A percentile compares a stretch with the other conserved stretches of the same genome.
These are phyloP conservation scores for Aureobasidium leucospermi DNA, from an alignment of 2,329 filamentous ascomycete species.

Conservation along the genomic window DNA sequence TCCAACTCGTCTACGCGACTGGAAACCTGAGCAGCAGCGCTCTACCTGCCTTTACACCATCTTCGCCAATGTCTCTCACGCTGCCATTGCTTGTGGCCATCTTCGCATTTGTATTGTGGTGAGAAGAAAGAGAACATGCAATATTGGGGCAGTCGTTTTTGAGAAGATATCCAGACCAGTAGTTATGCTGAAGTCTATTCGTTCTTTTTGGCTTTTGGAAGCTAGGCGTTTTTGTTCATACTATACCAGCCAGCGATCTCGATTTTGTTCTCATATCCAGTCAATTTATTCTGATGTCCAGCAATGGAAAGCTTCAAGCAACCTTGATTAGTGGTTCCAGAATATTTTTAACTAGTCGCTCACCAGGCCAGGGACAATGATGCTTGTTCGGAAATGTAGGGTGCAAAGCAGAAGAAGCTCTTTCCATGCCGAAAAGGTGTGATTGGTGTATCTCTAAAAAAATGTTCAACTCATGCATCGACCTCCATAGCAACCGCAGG, in stretches of 20 bases:
- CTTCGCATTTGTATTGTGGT: background rate
- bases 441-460: conserved; percentile 8
- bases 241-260: background rate
- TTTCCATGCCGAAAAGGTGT: conserved; percentile 2
- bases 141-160: background rate
- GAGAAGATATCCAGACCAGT: background rate
- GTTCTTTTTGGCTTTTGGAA: background rate
- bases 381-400: background rate
- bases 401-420: background rate
- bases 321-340: no score
- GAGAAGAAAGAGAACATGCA: background rate
- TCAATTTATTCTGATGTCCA: background rate
- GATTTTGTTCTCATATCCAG: background rate
- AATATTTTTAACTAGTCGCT: no score
- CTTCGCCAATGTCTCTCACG: background rate
- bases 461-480: conserved; percentile 5
- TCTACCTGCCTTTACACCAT: background rate
- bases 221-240: background rate
- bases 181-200: background rate
- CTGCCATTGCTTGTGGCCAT: background rate
- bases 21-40: conserved; percentile 21
- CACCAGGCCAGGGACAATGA: no score
- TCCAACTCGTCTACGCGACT: conserved; percentile 66
- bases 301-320: background rate
- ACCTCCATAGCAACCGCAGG: conserved; percentile 1